Evolutionary conservation across 257 asterid genomes (phyloP).

Genomic region (Ophiorrhiza pumila): DNA sequence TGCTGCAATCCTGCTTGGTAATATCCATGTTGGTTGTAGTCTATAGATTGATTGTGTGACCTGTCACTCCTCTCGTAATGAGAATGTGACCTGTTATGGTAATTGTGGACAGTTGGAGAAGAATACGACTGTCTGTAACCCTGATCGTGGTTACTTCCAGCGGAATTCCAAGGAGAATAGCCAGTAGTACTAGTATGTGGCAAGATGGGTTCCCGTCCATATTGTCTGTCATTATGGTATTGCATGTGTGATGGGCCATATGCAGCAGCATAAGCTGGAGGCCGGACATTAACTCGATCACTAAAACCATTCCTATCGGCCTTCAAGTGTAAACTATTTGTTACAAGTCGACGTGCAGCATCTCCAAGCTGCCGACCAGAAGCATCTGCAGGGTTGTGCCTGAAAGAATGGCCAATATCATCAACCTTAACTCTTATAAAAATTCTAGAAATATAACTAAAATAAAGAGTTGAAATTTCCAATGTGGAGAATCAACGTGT

Average conservation of each 20-base stretch:
- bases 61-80: slow-evolving; percentile 27
- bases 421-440: not conserved
- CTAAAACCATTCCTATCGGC: slow-evolving; percentile 32
- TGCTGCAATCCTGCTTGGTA: slow-evolving; percentile 36
- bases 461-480: not conserved
- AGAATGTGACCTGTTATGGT: slow-evolving; percentile 39
- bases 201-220: slow-evolving; percentile 30
- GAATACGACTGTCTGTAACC: slow-evolving; percentile 45
- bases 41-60: slow-evolving; percentile 33
- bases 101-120: slow-evolving; percentile 31
- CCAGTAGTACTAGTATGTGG: slow-evolving; percentile 26
- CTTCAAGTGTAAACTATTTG: slow-evolving; percentile 59
- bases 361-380: slow-evolving; percentile 85
- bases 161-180: slow-evolving; percentile 34
- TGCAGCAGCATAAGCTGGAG: slow-evolving; percentile 34
- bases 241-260: slow-evolving; percentile 30
- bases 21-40: slow-evolving; percentile 45
- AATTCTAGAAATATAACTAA: not conserved
- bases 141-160: slow-evolving; percentile 38
- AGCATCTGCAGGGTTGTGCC: slow-evolving; percentile 43
- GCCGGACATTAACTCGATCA: slow-evolving; percentile 37
- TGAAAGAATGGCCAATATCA: slow-evolving; percentile 26
- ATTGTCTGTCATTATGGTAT: slow-evolving; percentile 35
- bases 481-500: not conserved
- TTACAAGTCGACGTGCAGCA: slow-evolving; percentile 86